Base-by-base conservation (phyloP, 192 early-diverging fungal species). In the Spizellomyces sp. region DNA sequence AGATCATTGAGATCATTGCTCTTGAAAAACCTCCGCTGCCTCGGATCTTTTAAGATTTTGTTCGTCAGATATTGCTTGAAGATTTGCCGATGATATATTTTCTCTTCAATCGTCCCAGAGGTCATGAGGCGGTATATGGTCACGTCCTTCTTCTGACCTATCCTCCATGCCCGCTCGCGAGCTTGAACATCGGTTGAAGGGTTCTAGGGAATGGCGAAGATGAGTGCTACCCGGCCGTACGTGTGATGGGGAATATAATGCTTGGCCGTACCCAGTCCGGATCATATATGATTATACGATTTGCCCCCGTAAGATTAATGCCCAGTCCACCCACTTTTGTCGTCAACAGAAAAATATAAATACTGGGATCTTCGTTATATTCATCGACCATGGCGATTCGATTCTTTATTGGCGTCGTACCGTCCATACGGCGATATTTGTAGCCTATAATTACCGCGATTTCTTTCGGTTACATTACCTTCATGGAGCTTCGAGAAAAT, bases 31-130 rank as follows among this genome's bases (percentile, higher is more conserved):
- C 94, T 86, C 74, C 87, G 81, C 74, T 95, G 94, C 21, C 75
- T 27, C 8, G 96, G 93, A 62, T 98, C 95, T 44, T 90, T 89
- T 61, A 98, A 79, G 42, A 99, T 93, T 76, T 97, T 96, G 84
- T 95, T 94, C n/a, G 94, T 92, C 77, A 99, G 65, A 70, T 96
- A 95, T 81, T 95, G 94, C 70, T 99, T 99, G 79, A 94, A 97
- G 50, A 99, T 96, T 77, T 99, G 97, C 19, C 97, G 87, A 76
- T 95, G 95, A 68, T 96, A 96, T 9, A 96, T 98, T 79, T 96
- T 96, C 77, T 96, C 94, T 71, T 96, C 94, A 46, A 96, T 96
- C 0, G 94, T 97, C 0, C 94, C 84, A 5, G 90, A 89, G 22
- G 94, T 97, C 95, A 99, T 97, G 9, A 99, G 82, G 6, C 97